Conservation (phyloP, 345 rosid species). For the Balakata baccata region DNA sequence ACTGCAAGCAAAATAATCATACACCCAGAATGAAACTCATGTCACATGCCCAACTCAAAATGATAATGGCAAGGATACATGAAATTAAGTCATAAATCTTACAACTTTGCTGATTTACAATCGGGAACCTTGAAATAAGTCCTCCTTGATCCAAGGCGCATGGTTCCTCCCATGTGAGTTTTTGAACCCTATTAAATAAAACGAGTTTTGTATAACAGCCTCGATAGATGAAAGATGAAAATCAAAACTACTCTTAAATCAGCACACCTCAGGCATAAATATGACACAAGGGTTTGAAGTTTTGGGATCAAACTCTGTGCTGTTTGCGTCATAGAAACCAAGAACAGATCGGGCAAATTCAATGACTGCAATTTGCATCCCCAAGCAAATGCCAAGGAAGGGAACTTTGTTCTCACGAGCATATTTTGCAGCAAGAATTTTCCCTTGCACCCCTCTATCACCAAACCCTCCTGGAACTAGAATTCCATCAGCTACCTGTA, state of each 20-base stretch:
- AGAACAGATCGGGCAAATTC: slow-evolving; percentile 88
- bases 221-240: slow-evolving; percentile 6
- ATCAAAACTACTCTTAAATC: not conserved
- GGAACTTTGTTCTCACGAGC: slow-evolving; percentile 88
- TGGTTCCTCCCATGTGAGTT: slow-evolving; percentile 98
- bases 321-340: slow-evolving; percentile 73
- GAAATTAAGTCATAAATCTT: slow-evolving; percentile 19
- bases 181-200: slow-evolving; percentile 66
- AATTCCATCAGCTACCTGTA: slow-evolving; percentile 82
- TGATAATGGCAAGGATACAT: not conserved
- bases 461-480: slow-evolving; percentile 99
- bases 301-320: slow-evolving; percentile 73
- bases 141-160: slow-evolving; percentile 92
- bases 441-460: slow-evolving; percentile 92
- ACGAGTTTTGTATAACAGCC: not conserved
- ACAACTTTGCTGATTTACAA: slow-evolving; percentile 83
- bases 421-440: slow-evolving; percentile 89
- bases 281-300: slow-evolving; percentile 77
- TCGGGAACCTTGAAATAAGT: slow-evolving; percentile 64
- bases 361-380: slow-evolving; percentile 96
- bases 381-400: slow-evolving; percentile 92
- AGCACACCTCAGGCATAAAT: slow-evolving; percentile 90
- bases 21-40: not conserved
- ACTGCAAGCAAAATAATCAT: not conserved
- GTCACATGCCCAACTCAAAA: not conserved